phyloP scores from a whole-genome alignment of 441 rosid genomes.

The Pelargonium hybrid region DNA sequence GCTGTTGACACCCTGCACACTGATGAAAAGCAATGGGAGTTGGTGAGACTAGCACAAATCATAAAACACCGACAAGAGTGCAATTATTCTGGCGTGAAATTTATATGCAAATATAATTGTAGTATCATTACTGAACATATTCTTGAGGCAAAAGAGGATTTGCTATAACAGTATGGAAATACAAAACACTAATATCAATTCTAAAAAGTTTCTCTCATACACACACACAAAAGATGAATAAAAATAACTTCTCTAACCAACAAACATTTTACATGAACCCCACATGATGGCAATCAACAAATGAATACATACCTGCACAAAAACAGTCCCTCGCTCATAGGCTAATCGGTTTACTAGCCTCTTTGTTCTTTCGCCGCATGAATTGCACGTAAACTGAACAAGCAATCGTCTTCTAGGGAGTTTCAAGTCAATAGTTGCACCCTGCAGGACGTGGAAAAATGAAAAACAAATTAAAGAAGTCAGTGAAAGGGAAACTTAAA shows the following conservation, averaged over 20 bases:
- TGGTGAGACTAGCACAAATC: slow-evolving; percentile 12
- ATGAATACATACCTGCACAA: slow-evolving; percentile 46
- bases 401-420: slow-evolving; percentile 75
- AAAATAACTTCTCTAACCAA: background rate
- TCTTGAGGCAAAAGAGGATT: no score
- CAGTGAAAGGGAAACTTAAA: background rate
- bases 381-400: slow-evolving; percentile 59
- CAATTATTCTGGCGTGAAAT: no score
- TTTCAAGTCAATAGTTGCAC: slow-evolving; percentile 43
- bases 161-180: no score
- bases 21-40: slow-evolving; percentile 26
- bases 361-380: slow-evolving; percentile 72
- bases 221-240: background rate
- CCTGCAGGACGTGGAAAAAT: slow-evolving; percentile 22
- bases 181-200: no score
- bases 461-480: background rate
- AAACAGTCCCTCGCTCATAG: slow-evolving; percentile 72
- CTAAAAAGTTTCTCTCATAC: no score
- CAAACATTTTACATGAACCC: slow-evolving; percentile 6
- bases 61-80: background rate
- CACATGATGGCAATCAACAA: background rate
- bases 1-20: slow-evolving; percentile 81
- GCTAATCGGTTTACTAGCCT: slow-evolving; percentile 74
- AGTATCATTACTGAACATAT: no score
- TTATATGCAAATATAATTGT: no score